phyloP scores from a whole-genome alignment of 1,139 yeast genomes.

The Yamadazyma friedrichii region DNA sequence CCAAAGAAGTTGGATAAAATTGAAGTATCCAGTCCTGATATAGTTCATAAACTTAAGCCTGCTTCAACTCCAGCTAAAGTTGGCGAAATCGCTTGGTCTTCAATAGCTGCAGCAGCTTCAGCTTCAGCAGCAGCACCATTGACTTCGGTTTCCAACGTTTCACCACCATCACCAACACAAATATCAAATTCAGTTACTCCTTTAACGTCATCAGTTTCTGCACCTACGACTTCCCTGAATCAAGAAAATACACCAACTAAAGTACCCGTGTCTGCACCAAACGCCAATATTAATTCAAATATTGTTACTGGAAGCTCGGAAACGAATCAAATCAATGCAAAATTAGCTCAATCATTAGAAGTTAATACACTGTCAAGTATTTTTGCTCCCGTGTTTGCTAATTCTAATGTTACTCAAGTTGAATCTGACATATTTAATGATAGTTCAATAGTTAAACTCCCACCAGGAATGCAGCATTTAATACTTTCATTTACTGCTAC shows the following conservation, averaged over 20 bases:
- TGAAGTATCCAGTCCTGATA: slow-evolving; percentile 29
- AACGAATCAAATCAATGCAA: background rate
- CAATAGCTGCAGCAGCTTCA: slow-evolving; percentile 50
- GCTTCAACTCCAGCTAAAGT: slow-evolving; percentile 68
- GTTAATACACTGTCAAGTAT: background rate
- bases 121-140: background rate
- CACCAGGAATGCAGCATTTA: slow-evolving; percentile 73
- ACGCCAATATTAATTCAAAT: too few relatives aligned
- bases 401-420: background rate
- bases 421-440: slow-evolving; percentile 41
- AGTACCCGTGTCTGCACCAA: background rate
- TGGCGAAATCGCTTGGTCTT: slow-evolving; percentile 67
- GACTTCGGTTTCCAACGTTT: background rate
- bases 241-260: slow-evolving; percentile 8
- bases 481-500: slow-evolving; percentile 51
- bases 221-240: background rate
- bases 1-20: slow-evolving; percentile 18
- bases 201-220: too few relatives aligned
- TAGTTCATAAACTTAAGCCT: slow-evolving; percentile 57
- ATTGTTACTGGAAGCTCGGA: too few relatives aligned
- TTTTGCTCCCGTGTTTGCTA: slow-evolving; percentile 1
- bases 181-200: background rate
- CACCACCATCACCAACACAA: background rate
- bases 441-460: slow-evolving; percentile 47
- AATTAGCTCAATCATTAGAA: too few relatives aligned